Percentiles rank a stretch among this genome's conserved stretches.
Conservation (phyloP, 1,139 yeast species). For the Suhomyces coccinellae region DNA sequence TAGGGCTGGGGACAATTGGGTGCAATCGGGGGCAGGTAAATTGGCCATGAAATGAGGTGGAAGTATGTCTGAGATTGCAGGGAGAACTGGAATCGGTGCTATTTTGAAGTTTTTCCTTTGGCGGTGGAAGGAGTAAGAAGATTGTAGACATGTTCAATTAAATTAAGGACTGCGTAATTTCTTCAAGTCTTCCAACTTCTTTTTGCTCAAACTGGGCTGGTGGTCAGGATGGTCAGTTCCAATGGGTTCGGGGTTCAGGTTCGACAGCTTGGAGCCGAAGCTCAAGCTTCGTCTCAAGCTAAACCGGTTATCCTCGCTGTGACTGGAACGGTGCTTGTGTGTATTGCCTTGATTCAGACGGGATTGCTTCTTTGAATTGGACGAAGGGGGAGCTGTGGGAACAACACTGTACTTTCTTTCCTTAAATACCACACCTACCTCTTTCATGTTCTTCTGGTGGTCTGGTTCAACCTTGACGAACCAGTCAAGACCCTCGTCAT, state of each 20-base stretch:
- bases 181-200: slow-evolving; percentile 25
- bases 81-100: too few relatives aligned
- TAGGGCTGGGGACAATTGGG: too few relatives aligned
- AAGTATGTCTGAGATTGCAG: too few relatives aligned
- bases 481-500: slow-evolving; percentile 76
- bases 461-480: slow-evolving; percentile 74
- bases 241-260: background rate
- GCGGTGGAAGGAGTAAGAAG: too few relatives aligned
- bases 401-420: slow-evolving; percentile 71
- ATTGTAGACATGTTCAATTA: too few relatives aligned
- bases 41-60: too few relatives aligned
- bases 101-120: too few relatives aligned
- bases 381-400: slow-evolving; percentile 66
- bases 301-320: slow-evolving; percentile 9
- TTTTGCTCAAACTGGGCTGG: slow-evolving; percentile 17
- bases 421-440: slow-evolving; percentile 64
- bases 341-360: background rate
- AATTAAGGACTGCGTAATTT: slow-evolving; percentile 18
- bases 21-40: too few relatives aligned
- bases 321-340: background rate
- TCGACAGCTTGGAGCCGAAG: slow-evolving; percentile 16
- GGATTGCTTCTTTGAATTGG: slow-evolving; percentile 5
- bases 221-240: background rate
- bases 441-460: slow-evolving; percentile 57
- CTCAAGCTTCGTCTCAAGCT: slow-evolving; percentile 20